Conservation (phyloP, 257 asterid genomes). For the Solanum microdontum region DNA sequence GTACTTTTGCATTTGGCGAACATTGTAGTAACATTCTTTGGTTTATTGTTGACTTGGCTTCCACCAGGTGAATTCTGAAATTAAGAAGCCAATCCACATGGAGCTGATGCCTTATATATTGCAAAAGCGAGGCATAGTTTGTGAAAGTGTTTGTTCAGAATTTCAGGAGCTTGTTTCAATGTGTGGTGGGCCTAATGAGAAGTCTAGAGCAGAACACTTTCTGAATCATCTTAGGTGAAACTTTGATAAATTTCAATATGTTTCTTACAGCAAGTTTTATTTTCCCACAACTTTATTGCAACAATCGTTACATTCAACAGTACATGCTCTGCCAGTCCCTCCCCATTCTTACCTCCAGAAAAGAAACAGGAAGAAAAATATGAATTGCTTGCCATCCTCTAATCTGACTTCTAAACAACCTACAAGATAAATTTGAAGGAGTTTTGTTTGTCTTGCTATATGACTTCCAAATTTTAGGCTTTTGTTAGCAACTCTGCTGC, state of each 20-base stretch:
- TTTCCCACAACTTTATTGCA: background rate
- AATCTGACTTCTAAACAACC: background rate
- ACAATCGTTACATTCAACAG: background rate
- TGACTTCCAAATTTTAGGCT: background rate
- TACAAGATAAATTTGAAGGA: background rate
- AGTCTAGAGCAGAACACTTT: constrained; percentile 53
- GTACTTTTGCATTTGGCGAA: background rate
- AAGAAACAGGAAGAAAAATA: background rate
- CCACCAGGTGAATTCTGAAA: constrained; percentile 63
- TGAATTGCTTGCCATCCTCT: background rate
- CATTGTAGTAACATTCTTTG: background rate
- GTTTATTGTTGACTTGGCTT: background rate
- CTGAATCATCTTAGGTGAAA: constrained; percentile 69
- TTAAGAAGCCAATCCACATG: constrained; percentile 44
- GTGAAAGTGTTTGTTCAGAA: constrained; percentile 68
- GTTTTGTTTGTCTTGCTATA: background rate
- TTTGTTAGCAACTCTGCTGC: background rate
- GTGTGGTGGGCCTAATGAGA: constrained; percentile 91
- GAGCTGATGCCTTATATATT: constrained; percentile 32
- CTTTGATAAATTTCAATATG: background rate
- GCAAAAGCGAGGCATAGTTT: constrained; percentile 64
- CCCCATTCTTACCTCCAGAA: background rate
- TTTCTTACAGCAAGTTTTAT: background rate
- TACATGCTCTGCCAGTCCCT: background rate
- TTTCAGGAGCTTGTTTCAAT: constrained; percentile 70